A percentile compares a stretch with the other conserved stretches of the same genome.
These are phyloP conservation scores for Dactylellina leptospora DNA, from an alignment of 2,329 filamentous ascomycete genomes.

Conservation along the genomic window DNA sequence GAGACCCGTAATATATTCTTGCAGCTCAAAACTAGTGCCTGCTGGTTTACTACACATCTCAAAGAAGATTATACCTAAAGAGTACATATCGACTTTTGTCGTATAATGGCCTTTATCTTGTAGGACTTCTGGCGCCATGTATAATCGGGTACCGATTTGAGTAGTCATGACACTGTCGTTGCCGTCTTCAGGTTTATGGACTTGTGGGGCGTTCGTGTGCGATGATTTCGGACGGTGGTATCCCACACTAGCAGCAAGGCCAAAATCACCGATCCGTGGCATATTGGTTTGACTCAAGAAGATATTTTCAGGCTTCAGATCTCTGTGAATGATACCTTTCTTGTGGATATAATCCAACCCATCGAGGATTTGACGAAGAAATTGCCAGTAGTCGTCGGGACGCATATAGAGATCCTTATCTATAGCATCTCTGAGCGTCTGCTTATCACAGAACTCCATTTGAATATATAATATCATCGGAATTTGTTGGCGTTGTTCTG, in stretches of 20 bases:
- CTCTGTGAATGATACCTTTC: constrained; percentile 90
- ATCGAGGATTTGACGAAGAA: constrained; percentile 90
- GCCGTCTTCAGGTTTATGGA: constrained; percentile 25
- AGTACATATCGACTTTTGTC: constrained; percentile 98
- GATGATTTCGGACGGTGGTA: constrained; percentile 69
- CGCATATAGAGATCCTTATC: constrained; percentile 77
- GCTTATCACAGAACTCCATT: constrained; percentile 98
- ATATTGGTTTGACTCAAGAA: constrained; percentile 92
- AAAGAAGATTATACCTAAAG: constrained; percentile 95
- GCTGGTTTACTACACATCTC: constrained; percentile 76
- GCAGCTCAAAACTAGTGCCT: constrained; percentile 66
- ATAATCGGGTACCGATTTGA: constrained; percentile 80
- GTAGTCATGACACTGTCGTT: constrained; percentile 60
- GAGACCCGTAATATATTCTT: constrained; percentile 60
- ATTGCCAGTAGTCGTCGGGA: constrained; percentile 81
- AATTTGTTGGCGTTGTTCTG: constrained; percentile 60
- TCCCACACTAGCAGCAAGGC: constrained; percentile 87
- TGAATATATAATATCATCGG: constrained; percentile 88
- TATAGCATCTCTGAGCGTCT: constrained; percentile 89
- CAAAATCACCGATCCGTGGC: constrained; percentile 96
- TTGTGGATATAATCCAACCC: constrained; percentile 89
- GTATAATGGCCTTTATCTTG: constrained; percentile 80
- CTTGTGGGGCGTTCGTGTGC: constrained; percentile 44
- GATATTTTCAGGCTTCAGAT: constrained; percentile 96
- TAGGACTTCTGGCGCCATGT: constrained; percentile 91